These are phyloP conservation scores for Peniophora sp. DNA, from an alignment of 1,284 basidiomycete species.

Conservation along the genomic window DNA sequence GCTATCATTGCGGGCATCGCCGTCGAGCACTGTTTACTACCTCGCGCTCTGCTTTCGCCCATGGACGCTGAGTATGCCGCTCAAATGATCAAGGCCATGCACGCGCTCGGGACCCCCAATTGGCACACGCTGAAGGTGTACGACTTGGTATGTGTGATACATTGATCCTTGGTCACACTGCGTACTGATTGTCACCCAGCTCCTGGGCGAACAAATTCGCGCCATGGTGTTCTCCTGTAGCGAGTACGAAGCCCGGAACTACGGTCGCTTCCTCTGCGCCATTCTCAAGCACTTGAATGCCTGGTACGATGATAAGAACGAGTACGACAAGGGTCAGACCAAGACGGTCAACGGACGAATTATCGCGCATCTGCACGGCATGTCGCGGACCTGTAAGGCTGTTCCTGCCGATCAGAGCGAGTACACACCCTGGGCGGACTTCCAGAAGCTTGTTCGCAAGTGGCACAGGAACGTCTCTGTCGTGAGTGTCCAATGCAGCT, in stretches of 20 bases:
- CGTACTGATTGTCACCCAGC: slow-evolving; percentile 28
- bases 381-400: too few relatives aligned
- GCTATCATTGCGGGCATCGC: slow-evolving; percentile 50
- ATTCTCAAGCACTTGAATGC: slow-evolving; percentile 68
- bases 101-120: slow-evolving; percentile 78
- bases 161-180: too few relatives aligned
- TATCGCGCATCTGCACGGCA: too few relatives aligned
- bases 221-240: slow-evolving; percentile 88
- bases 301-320: slow-evolving; percentile 70
- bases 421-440: slow-evolving; percentile 62
- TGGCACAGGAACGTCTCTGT: slow-evolving; percentile 73
- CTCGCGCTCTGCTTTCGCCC: slow-evolving; percentile 86
- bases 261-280: slow-evolving; percentile 85
- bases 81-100: slow-evolving; percentile 84
- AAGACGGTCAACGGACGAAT: slow-evolving; percentile 47
- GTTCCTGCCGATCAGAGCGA: slow-evolving; percentile 24
- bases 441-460: slow-evolving; percentile 69
- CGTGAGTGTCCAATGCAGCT: slow-evolving; percentile 27
- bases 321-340: slow-evolving; percentile 60
- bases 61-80: slow-evolving; percentile 96
- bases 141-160: slow-evolving; percentile 54
- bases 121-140: slow-evolving; percentile 86
- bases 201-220: slow-evolving; percentile 79
- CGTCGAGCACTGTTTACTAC: slow-evolving; percentile 89
- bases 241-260: slow-evolving; percentile 94